Evolutionary conservation across 805 yeast species (phyloP).

Genomic region (Kuraishia borneana): DNA sequence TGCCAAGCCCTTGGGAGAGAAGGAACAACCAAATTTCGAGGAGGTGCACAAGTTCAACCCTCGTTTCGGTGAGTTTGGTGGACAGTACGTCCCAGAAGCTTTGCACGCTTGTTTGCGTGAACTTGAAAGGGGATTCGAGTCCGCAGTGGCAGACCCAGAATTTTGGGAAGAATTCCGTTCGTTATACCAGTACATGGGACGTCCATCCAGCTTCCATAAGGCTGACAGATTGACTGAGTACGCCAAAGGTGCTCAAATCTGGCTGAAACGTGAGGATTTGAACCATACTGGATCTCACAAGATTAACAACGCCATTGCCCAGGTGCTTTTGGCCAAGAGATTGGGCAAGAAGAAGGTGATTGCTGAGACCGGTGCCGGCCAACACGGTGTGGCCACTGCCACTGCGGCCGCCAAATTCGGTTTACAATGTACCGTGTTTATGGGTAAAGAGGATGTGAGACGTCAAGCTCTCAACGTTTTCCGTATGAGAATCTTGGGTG

Average conservation of each 20-base stretch:
- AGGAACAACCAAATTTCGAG: constrained; percentile 23
- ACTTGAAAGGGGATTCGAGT: constrained; percentile 79
- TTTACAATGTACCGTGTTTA: constrained; percentile 82
- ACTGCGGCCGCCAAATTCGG: constrained; percentile 93
- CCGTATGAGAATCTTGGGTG: constrained; percentile 95
- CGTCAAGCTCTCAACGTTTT: constrained; percentile 97
- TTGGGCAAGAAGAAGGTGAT: constrained; percentile 67
- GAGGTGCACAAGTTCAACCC: constrained; percentile 63
- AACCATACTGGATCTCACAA: constrained; percentile 87
- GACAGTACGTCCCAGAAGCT: constrained; percentile 97
- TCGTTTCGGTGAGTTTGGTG: constrained; percentile 92
- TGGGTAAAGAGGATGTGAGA: constrained; percentile 99
- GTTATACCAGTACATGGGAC: constrained; percentile 85
- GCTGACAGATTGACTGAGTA: constrained; percentile 85
- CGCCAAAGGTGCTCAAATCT: constrained; percentile 92
- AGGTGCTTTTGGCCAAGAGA: constrained; percentile 68
- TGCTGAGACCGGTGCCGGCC: constrained; percentile 92
- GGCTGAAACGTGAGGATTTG: constrained; percentile 96
- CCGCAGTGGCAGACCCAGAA: constrained; percentile 75
- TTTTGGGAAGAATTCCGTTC: constrained; percentile 91
- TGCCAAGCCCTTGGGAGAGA: constrained; percentile 5
- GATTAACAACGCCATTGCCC: constrained; percentile 77
- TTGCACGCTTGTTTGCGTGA: constrained; percentile 84
- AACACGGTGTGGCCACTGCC: constrained; percentile 89
- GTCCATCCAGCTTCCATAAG: constrained; percentile 87